Conservation (phyloP, 352 stramenopile species). For the Phytopythium kandeliae region DNA sequence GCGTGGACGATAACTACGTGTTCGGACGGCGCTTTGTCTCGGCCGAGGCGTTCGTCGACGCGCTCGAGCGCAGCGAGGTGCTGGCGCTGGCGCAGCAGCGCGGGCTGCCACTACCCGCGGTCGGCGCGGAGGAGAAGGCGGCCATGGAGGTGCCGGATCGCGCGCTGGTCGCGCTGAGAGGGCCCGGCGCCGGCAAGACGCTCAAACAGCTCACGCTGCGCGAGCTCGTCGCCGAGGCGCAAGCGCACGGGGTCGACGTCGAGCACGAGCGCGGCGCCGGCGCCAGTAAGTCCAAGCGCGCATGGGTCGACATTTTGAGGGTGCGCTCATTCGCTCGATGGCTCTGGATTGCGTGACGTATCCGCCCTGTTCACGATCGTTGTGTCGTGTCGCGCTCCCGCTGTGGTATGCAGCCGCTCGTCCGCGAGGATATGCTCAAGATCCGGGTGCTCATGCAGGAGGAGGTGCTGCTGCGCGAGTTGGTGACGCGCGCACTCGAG, state of each 20-base stretch:
- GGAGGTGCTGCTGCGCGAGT: conserved; percentile 32
- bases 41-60: conserved; percentile 44
- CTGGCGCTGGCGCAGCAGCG: conserved; percentile 21
- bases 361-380: neutral
- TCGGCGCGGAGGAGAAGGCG: conserved; percentile 25
- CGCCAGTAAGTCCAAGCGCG: conserved; percentile 58
- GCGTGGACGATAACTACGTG: conserved; percentile 49
- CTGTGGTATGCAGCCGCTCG: conserved; percentile 13
- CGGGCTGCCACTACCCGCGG: conserved; percentile 16
- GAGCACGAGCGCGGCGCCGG: conserved; percentile 25
- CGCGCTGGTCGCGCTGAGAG: conserved; percentile 46
- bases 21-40: conserved; percentile 62
- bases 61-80: conserved; percentile 40
- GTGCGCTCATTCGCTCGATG: no score
- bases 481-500: conserved; percentile 28
- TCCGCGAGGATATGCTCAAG: conserved; percentile 21
- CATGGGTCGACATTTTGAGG: conserved; percentile 45
- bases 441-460: conserved; percentile 31
- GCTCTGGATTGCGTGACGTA: no score
- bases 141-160: conserved; percentile 44
- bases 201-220: conserved; percentile 53
- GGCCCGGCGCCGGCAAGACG: conserved; percentile 34
- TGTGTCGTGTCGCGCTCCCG: no score
- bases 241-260: conserved; percentile 35
- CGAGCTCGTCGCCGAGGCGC: conserved; percentile 53